Percentiles rank a stretch among this genome's conserved stretches.
phyloP scores from a whole-genome alignment of 2,329 filamentous ascomycete genomes.

The Xylariaceae sp. region DNA sequence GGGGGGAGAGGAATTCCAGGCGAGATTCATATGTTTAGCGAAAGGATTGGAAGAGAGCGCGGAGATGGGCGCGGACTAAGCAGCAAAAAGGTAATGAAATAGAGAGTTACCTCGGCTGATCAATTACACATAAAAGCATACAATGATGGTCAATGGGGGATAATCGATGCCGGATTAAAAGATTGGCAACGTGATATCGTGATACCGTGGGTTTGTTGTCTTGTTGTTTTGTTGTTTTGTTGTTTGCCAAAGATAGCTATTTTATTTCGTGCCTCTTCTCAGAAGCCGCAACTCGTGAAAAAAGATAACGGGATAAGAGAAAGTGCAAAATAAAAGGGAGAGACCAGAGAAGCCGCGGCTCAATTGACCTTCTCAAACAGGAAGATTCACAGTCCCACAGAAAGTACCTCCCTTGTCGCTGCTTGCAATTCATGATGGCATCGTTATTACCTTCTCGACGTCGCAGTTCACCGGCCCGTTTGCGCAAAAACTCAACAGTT shows the following conservation, averaged over 20 bases:
- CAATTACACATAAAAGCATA: too few species aligned
- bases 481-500: constrained; percentile 28
- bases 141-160: too few species aligned
- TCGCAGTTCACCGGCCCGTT: constrained; percentile 5
- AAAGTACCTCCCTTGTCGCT: background rate
- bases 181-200: too few species aligned
- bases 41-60: too few species aligned
- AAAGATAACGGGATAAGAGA: background rate
- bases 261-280: background rate
- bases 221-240: too few species aligned
- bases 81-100: too few species aligned
- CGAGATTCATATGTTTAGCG: background rate
- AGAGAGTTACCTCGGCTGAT: too few species aligned
- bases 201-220: too few species aligned
- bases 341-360: constrained; percentile 10
- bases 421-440: constrained; percentile 6
- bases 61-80: too few species aligned
- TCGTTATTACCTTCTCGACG: background rate
- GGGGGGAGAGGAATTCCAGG: too few species aligned
- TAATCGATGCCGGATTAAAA: too few species aligned
- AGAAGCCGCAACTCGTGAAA: background rate
- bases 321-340: background rate
- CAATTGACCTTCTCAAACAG: background rate
- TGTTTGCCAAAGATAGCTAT: background rate
- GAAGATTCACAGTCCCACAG: background rate